Evolutionary conservation across 2,329 filamentous ascomycete genomes (phyloP).

Genomic region (Aspergillus uvarum): DNA sequence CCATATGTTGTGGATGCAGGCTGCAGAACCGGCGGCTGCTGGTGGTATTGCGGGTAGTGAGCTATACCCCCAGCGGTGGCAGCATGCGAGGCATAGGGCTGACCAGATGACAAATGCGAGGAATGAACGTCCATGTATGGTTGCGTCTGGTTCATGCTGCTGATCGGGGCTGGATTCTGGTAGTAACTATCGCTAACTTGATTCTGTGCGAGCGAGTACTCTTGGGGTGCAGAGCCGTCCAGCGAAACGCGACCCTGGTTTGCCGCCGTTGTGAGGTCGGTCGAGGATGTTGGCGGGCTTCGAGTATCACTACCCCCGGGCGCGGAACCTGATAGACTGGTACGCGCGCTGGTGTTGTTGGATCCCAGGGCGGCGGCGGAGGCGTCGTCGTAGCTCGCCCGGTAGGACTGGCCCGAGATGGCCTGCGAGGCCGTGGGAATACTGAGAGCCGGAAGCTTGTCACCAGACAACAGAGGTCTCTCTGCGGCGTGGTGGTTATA

Average conservation of each 20-base stretch:
- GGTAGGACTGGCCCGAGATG: conserved; percentile 71
- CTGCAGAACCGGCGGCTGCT: conserved; percentile 72
- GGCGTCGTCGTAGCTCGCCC: conserved; percentile 70
- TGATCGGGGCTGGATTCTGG: conserved; percentile 36
- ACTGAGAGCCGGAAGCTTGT: conserved; percentile 70
- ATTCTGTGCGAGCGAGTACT: conserved; percentile 35
- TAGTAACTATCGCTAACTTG: conserved; percentile 45
- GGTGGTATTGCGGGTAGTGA: conserved; percentile 72
- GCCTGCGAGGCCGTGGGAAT: conserved; percentile 64
- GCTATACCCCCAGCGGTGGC: conserved; percentile 71
- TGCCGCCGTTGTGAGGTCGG: conserved; percentile 55
- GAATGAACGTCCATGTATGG: conserved; percentile 82
- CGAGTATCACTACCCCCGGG: conserved; percentile 53
- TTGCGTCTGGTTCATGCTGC: conserved; percentile 76
- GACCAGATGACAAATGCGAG: conserved; percentile 74
- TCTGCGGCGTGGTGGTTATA: conserved; percentile 67
- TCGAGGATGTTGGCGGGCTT: conserved; percentile 65
- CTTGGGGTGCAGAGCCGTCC: conserved; percentile 35
- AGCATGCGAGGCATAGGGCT: conserved; percentile 71
- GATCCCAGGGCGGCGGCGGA: conserved; percentile 43
- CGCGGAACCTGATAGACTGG: conserved; percentile 57
- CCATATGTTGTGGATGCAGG: conserved; percentile 70
- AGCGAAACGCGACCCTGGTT: conserved; percentile 34
- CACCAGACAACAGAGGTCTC: conserved; percentile 66
- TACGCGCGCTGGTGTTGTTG: conserved; percentile 55